Evolutionary conservation across 2,329 filamentous ascomycete species (phyloP), one percentile per base, ranked within the genome.

Genomic region (Bipolaris bicolor): DNA sequence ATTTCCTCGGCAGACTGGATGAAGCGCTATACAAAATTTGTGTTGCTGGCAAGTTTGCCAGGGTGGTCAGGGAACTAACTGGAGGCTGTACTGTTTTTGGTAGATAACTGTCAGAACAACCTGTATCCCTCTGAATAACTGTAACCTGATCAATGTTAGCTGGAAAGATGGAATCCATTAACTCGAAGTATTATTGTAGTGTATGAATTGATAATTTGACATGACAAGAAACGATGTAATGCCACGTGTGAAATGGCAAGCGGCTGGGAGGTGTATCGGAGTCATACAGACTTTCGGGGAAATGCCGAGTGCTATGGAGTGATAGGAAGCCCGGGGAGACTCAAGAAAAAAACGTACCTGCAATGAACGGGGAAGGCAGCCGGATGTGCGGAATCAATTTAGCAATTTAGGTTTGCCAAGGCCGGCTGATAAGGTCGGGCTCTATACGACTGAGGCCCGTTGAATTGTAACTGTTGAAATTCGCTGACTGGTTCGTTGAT

Each of bases 311-410:
- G 9, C 52, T 65, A 48, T 52, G 49, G 36, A 15, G 16, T 29
- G 52, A 22, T 33, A 34, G 15, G 24, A 44, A n/a, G 22, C 22
- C 49, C 24, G 7, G 36, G n/a, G 34, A 40, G 6, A 50, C 5
- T 7, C 3, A 29, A 51, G 10, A 15, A 52, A 10, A 20, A 45
- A 41, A 37, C 67, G 52, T 67, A 68, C 65, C 60, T 61, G 26
- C 29, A 51, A 29, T 62, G 45, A 45, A 51, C 24, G 58, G 59
- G 58, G 63, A 59, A 57, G 55, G 9, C n/a, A 52, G 31, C 6
- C 31, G 1, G 20, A n/a, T 20, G 43, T 15, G 11, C 11, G 4
- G 13, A 46, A 24, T 5, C 11, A 1, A 33, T 24, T 16, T 37
- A 22, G 6, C 2, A 1, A 33, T 22, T 16, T 37, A 29, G 3